These are phyloP conservation scores for Cercospora canescens DNA, from an alignment of 2,329 filamentous ascomycete species.

Conservation along the genomic window DNA sequence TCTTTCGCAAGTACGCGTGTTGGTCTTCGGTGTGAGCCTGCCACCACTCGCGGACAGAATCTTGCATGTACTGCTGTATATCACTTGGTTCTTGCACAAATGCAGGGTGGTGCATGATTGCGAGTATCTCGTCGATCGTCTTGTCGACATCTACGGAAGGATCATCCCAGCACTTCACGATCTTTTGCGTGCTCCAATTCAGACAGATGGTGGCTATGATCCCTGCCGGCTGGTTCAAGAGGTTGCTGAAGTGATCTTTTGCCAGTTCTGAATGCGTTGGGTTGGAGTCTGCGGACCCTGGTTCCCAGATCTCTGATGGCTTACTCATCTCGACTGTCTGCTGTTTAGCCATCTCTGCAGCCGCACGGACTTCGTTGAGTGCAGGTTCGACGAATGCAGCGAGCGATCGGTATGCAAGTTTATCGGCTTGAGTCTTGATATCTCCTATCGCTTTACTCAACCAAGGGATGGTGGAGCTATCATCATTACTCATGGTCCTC, in stretches of 20 bases:
- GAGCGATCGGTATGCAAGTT: conserved; percentile 4
- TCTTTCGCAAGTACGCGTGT: neutral
- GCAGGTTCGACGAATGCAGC: conserved; percentile 72
- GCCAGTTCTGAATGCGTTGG: conserved; percentile 81
- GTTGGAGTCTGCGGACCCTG: conserved; percentile 73
- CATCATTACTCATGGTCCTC: conserved; percentile 1
- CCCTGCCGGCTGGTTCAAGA: conserved; percentile 82
- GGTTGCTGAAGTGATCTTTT: conserved; percentile 84
- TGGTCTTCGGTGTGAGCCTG: neutral
- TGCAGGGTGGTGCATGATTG: neutral
- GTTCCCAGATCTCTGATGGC: conserved; percentile 33
- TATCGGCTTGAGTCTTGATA: conserved; percentile 1
- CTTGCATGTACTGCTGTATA: neutral
- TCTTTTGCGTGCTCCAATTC: neutral
- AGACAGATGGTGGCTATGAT: neutral
- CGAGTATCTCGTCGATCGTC: neutral
- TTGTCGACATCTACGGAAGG: neutral
- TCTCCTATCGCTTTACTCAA: conserved; percentile 6
- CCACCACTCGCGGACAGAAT: neutral
- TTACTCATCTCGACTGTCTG: neutral
- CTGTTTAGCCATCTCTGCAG: conserved; percentile 71
- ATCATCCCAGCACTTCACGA: conserved; percentile 1
- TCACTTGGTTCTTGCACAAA: neutral
- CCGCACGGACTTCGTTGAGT: conserved; percentile 76
- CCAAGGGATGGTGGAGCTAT: neutral